These are phyloP conservation scores for Sicyos edulis DNA, from an alignment of 306 rosid genomes.

Conservation along the genomic window DNA sequence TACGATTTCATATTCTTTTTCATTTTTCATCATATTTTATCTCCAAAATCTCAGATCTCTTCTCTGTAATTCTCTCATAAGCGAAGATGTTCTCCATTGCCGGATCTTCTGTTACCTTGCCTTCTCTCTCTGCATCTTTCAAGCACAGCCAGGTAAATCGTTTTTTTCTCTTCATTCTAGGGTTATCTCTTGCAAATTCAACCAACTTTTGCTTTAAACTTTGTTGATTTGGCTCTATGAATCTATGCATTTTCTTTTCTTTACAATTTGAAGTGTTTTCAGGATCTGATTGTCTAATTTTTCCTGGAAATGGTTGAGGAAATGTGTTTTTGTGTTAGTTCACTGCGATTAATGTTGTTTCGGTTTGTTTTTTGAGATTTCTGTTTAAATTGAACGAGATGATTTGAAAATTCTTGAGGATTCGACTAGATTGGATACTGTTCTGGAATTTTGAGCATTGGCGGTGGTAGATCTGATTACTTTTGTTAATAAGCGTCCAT, in stretches of 20 bases:
- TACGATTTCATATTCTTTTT: not conserved
- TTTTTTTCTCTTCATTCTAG: not conserved
- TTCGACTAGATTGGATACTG: not conserved
- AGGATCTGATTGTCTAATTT: not conserved
- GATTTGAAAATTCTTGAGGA: not conserved
- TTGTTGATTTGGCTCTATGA: not conserved
- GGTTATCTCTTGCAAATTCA: not conserved
- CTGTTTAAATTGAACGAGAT: not conserved
- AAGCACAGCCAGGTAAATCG: not conserved
- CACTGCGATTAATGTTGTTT: not conserved
- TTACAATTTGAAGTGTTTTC: not conserved
- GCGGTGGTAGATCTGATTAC: conserved; percentile 12
- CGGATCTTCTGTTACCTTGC: conserved; percentile 16
- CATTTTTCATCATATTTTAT: not conserved
- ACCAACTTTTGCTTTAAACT: not conserved
- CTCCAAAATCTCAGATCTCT: conserved; percentile 23
- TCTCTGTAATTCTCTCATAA: not conserved
- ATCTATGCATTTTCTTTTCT: not conserved
- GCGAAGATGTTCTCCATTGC: conserved; percentile 11
- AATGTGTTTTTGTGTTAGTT: not conserved
- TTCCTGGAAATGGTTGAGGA: not conserved
- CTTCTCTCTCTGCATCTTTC: conserved; percentile 1
- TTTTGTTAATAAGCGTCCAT: not conserved
- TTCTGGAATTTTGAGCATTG: not conserved
- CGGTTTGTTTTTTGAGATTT: not conserved